Percentiles rank a stretch among this genome's conserved stretches.
phyloP scores from a whole-genome alignment of 176 grass and related monocot genomes.

The Eremochloa ophiuroides region DNA sequence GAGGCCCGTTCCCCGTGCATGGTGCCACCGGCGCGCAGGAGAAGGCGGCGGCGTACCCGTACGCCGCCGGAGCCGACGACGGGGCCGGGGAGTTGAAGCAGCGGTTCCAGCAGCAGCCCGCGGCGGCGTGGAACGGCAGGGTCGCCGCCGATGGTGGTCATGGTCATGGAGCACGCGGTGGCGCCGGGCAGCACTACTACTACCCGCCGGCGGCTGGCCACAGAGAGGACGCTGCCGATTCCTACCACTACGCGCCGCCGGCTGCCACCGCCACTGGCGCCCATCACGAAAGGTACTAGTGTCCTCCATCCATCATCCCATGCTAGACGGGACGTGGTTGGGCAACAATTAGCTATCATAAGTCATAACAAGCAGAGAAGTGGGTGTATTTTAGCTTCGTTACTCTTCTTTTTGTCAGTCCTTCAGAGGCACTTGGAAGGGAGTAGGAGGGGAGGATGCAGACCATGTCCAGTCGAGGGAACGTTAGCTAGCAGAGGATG shows the following conservation, averaged over 20 bases:
- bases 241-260: neutral
- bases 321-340: neutral
- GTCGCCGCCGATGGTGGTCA: neutral
- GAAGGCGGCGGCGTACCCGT: neutral
- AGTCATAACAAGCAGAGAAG: neutral
- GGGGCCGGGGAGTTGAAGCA: neutral
- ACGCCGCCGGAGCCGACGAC: neutral
- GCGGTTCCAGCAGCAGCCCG: neutral
- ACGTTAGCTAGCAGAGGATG: no score
- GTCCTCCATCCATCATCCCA: neutral
- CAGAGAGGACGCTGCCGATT: neutral
- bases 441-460: neutral
- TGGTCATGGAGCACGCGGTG: neutral
- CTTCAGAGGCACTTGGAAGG: neutral
- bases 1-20: no score
- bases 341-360: neutral
- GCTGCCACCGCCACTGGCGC: neutral
- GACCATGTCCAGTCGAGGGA: no score
- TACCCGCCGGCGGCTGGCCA: neutral
- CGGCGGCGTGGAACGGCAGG: neutral
- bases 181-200: neutral
- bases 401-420: neutral
- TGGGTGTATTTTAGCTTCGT: neutral
- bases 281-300: neutral
- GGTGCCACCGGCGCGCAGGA: neutral